phyloP scores from a whole-genome alignment of 805 yeast species.

The Torulaspora franciscae region DNA sequence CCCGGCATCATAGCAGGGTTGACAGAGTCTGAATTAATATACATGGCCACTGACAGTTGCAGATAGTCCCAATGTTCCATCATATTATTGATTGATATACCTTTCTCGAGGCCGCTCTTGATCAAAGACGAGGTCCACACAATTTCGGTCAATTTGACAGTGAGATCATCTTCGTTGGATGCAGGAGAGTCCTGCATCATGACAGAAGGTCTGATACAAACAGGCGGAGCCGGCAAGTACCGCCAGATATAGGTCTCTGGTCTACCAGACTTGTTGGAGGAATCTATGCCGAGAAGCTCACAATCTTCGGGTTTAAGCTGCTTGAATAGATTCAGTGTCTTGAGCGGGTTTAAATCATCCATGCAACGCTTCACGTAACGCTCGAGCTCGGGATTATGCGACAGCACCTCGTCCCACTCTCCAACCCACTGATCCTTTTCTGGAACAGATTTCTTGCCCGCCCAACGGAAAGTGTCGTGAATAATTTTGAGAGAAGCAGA shows the following conservation, averaged over 20 bases:
- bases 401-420: constrained; percentile 71
- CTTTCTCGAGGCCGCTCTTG: constrained; percentile 91
- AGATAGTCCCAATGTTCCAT: constrained; percentile 99
- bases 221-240: constrained; percentile 97
- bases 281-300: constrained; percentile 85
- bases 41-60: constrained; percentile 94
- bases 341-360: constrained; percentile 92
- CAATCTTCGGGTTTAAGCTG: constrained; percentile 83
- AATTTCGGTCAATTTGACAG: constrained; percentile 92
- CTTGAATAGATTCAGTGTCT: constrained; percentile 80
- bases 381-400: constrained; percentile 81
- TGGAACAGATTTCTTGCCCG: constrained; percentile 80
- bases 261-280: constrained; percentile 73
- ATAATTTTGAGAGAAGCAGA: constrained; percentile 92
- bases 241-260: constrained; percentile 98
- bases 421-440: constrained; percentile 85
- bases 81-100: constrained; percentile 83
- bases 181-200: constrained; percentile 84
- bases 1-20: constrained; percentile 75
- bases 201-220: constrained; percentile 96
- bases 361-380: constrained; percentile 78
- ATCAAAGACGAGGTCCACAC: constrained; percentile 96
- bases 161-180: constrained; percentile 93
- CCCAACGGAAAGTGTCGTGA: constrained; percentile 94
- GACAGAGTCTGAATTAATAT: constrained; percentile 92